Base-by-base conservation (phyloP, 345 rosid genomes). In the Hibiscus tridactylites region DNA sequence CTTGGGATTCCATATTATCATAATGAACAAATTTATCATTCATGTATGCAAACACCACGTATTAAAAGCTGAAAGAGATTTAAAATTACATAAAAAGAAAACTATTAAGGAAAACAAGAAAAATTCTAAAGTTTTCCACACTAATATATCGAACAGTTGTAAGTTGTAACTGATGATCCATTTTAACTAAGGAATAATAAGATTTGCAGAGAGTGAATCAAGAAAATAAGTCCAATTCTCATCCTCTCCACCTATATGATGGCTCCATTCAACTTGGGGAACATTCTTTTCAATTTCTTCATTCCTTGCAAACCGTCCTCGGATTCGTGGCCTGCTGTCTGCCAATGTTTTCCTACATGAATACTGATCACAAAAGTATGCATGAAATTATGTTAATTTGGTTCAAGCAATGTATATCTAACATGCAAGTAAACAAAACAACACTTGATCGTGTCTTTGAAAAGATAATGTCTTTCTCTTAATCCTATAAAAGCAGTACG, bases 301-400 rank as follows among this genome's bases (percentile, higher is more conserved):
- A 17, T 88, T 95, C 78, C 91, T 88, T 8, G 97, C 97, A 62
- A 95, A 95, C 44, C 99, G 77, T 3, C 99, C 99, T 80, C 99
- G 80, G 61, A 95, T 89, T 15, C 99, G 84, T 70, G 97, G 99
- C 81, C 99, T 81, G 72, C 97, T 90, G 58, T 95, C 97, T 9
- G 99, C 99, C 83, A 95, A 75, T 9, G 97, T 90, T 83, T 95
- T 95, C 86, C 99, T 84, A 79, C 99, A 95, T 35, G 81, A 91
- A 73, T 95, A 95, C 99, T 94, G 78, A 26, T 31, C 42, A 60
- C 72, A 57, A 12, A 5, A 9, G 17, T n/a, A 60, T 6, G 21
- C 21, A 53, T 6, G 0, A 37, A 37, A 37, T 37, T 37, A 37
- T 37, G 6, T 9, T 37, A 37, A 37, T 37, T 37, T 1, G 9